Conservation (phyloP, 148 eudicot genomes). For the Diospyros kaki region DNA sequence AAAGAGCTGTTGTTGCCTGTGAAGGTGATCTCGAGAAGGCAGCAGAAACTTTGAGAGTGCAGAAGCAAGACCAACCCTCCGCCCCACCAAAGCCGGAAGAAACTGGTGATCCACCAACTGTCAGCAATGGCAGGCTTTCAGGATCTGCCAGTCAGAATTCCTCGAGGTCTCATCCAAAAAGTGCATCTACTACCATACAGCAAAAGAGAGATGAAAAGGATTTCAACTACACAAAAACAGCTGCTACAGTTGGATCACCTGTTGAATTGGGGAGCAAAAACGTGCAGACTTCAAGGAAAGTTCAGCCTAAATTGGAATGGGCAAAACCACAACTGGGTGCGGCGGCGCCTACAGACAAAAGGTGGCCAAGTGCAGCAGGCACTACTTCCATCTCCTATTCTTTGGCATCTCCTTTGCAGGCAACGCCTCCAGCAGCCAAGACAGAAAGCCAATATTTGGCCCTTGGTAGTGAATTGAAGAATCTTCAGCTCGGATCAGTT, state of each 20-base stretch:
- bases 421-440: slow-evolving; percentile 48
- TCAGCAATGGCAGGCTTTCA: slow-evolving; percentile 40
- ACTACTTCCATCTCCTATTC: slow-evolving; percentile 63
- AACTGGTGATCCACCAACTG: slow-evolving; percentile 43
- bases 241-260: slow-evolving; percentile 39
- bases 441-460: slow-evolving; percentile 42
- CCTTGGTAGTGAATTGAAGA: slow-evolving; percentile 56
- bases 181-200: slow-evolving; percentile 26
- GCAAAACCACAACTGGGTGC: slow-evolving; percentile 50
- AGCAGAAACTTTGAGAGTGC: slow-evolving; percentile 53
- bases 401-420: slow-evolving; percentile 53
- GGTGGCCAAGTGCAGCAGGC: slow-evolving; percentile 56
- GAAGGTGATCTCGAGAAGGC: slow-evolving; percentile 91
- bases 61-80: slow-evolving; percentile 56
- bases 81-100: slow-evolving; percentile 53
- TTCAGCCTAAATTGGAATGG: slow-evolving; percentile 63
- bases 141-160: slow-evolving; percentile 34
- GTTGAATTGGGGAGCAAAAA: slow-evolving; percentile 43
- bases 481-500: slow-evolving; percentile 52
- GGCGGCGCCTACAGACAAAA: slow-evolving; percentile 45
- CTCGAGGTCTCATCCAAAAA: slow-evolving; percentile 44
- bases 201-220: slow-evolving; percentile 81
- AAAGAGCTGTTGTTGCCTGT: slow-evolving; percentile 66
- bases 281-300: slow-evolving; percentile 43
- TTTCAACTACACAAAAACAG: slow-evolving; percentile 57